A percentile compares a stretch with the other conserved stretches of the same genome.
Evolutionary conservation across 805 yeast species (phyloP).

Genomic region (Teunomyces funiuensis): DNA sequence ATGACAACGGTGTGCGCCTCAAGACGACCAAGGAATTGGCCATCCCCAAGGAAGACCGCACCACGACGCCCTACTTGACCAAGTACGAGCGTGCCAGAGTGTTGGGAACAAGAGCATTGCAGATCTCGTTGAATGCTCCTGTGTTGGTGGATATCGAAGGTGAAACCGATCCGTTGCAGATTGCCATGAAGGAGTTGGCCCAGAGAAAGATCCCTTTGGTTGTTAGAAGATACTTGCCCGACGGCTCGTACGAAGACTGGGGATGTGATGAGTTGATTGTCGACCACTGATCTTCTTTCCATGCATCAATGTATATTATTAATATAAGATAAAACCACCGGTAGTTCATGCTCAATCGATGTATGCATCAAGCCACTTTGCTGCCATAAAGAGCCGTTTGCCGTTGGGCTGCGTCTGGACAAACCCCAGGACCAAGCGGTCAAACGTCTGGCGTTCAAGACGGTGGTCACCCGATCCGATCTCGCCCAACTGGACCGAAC

Average conservation of each 20-base stretch:
- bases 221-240: conserved; percentile 94
- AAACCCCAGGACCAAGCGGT: conserved; percentile 53
- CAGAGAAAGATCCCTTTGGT: conserved; percentile 95
- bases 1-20: conserved; percentile 46
- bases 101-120: conserved; percentile 95
- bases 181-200: conserved; percentile 94
- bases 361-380: conserved; percentile 59
- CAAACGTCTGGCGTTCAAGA: conserved; percentile 46
- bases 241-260: conserved; percentile 97
- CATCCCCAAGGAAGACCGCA: conserved; percentile 82
- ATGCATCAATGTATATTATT: conserved; percentile 2
- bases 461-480: conserved; percentile 48
- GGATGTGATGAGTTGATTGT: conserved; percentile 96
- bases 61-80: conserved; percentile 98
- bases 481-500: conserved; percentile 46
- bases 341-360: too few species aligned
- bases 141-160: conserved; percentile 97
- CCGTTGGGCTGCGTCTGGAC: conserved; percentile 57
- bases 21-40: conserved; percentile 79
- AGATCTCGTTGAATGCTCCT: conserved; percentile 97
- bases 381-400: conserved; percentile 56
- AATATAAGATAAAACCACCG: background rate
- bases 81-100: conserved; percentile 98
- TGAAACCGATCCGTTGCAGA: conserved; percentile 97
- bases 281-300: too few species aligned